Evolutionary conservation across 2,329 filamentous ascomycete species (phyloP), one percentile per base, ranked within the genome.

Genomic region (Alternaria conjuncta): DNA sequence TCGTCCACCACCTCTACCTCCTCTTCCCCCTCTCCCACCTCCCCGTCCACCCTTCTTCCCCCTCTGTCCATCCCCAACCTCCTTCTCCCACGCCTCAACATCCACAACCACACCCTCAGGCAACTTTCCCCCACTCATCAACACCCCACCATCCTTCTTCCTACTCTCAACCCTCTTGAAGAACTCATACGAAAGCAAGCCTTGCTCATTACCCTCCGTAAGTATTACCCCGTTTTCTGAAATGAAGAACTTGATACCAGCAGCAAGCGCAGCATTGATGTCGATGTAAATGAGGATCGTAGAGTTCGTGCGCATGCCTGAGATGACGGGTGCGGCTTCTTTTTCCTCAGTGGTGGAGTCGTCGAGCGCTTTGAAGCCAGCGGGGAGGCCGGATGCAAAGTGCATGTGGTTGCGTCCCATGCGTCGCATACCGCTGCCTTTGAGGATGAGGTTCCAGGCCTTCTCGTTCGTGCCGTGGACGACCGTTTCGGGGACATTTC

Each of bases 361-460:
- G 44, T 50, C 36, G 4, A 72, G 59, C 5, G 65, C 32, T 30
- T 69, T 77, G 71, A 84, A 84, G 0, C 81, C 82, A 5, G 73
- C 72, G 5, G 92, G 89, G 12, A 94, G 82, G 0, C 92, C 93
- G 6, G 89, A 88, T 3, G 92, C 92, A 77, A 96, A 97, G 81
- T 99, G 96, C 26, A 98, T 90, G 75, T 98, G 95, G 67, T 92
- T 96, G 57, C 96, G 82, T 0, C 84, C 85, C 96, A 98, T 98
- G 62, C 86, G 86, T 71, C 88, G 89, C 62, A 99, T 82, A 0
- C 95, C 94, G 5, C 94, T 94, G 0, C 87, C 85, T n/a, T 85
- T 84, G 11, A 94, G 79, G 64, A 99, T 98, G 11, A 84, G 75
- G 1, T 86, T 82, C 91, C 94, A 97, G 20, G 91, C 91, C 13